Base-by-base conservation (phyloP, 2,329 filamentous ascomycete genomes). In the Epichloe baconii region DNA sequence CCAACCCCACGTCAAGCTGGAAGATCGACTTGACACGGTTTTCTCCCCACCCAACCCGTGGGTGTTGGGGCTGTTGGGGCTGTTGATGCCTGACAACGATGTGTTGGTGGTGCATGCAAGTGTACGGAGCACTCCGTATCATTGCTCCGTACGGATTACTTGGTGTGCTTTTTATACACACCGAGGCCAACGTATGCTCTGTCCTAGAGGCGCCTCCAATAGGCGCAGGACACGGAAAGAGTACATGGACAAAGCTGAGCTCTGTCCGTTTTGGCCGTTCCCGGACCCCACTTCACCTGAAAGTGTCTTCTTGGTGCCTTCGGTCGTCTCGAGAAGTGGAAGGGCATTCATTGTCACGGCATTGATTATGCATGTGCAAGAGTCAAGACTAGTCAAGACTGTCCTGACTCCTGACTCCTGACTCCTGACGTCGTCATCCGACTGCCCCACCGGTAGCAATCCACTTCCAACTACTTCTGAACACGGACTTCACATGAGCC, bases 91-190 rank as follows among this genome's bases (percentile, higher is more conserved):
- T 46, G 45, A 49, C 40, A 31, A 10, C 8, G 49, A 37, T 31
- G 42, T 52, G 46, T 49, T 44, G 47, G 49, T 44, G 47, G 49
- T 37, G 46, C 49, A 45, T 45, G 46, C 34, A 49, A 11, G 41
- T 37, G 19, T 31, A 26, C 26, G 26, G 26, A 26, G 26, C 10
- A 8, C 7, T 31, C 6, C 6, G 23, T 26, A 26, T 26, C 6
- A 26, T 26, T 7, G 6, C 23, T 26, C 23, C 23, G 23, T 26
- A n/a, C n/a, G n/a, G n/a, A n/a, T n/a, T n/a, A 26, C 23, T 26
- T 26, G 26, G 26, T 31, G 26, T 31, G 26, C 26, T 10, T 31
- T 31, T 17, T 23, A 31, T 41, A 49, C 48, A 44, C 34, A 35
- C 47, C 48, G 34, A 44, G 21, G 41, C 34, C 48, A 43, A 49